Percentiles rank a stretch among this genome's conserved stretches.
Conservation (phyloP, 768 basidiomycete genomes). For the Termitomyces titanicus region DNA sequence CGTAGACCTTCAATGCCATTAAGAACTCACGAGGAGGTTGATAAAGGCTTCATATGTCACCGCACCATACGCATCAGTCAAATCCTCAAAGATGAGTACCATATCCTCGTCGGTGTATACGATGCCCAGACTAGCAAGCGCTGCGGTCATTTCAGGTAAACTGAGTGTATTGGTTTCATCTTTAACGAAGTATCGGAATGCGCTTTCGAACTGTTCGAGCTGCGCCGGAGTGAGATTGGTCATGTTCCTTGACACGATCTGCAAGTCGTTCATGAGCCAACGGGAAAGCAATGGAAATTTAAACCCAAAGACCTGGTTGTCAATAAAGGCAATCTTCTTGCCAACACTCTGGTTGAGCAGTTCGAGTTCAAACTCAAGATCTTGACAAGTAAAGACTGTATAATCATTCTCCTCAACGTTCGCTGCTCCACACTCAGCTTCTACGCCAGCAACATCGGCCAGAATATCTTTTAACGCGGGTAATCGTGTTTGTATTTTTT, state of each 20-base stretch:
- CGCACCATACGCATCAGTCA: conserved; percentile 78
- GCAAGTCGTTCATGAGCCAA: conserved; percentile 6
- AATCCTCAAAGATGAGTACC: conserved; percentile 76
- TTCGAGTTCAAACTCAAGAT: conserved; percentile 86
- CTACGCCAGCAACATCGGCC: conserved; percentile 53
- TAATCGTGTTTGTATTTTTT: conserved; percentile 62
- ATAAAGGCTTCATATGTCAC: conserved; percentile 94
- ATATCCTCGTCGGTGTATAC: conserved; percentile 92
- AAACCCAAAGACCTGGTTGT: conserved; percentile 73
- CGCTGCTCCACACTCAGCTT: conserved; percentile 75
- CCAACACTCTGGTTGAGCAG: conserved; percentile 75
- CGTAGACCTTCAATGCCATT: conserved; percentile 1
- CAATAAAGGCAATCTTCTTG: conserved; percentile 93
- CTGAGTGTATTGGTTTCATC: conserved; percentile 89
- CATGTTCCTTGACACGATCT: conserved; percentile 94
- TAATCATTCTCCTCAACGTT: conserved; percentile 98
- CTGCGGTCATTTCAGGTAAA: conserved; percentile 86
- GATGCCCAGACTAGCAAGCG: conserved; percentile 90
- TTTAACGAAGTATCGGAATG: conserved; percentile 96
- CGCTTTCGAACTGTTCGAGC: conserved; percentile 94
- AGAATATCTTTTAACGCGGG: conserved; percentile 60
- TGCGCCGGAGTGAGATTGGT: conserved; percentile 94
- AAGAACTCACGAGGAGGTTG: conserved; percentile 70
- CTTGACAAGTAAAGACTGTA: conserved; percentile 85
- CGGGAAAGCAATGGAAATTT: neutral